Percentiles rank a stretch among this genome's conserved stretches.
Conservation (phyloP, 2,329 filamentous ascomycete species). For the Paramyrothecium roridum region DNA sequence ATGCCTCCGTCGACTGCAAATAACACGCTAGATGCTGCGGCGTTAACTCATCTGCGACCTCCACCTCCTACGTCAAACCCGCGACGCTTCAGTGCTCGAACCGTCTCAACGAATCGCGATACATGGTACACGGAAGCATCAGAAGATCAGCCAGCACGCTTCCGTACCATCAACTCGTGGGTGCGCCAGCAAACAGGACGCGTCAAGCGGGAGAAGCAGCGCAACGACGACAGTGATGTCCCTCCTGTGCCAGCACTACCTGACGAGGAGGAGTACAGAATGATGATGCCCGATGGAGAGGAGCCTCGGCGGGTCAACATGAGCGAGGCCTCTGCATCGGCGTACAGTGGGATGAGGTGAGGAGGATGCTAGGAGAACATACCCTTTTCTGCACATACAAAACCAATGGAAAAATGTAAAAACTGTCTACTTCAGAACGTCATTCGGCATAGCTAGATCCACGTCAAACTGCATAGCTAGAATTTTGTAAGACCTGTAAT, state of each 20-base stretch:
- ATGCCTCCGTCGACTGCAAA: conserved; percentile 29
- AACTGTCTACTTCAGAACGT: background rate
- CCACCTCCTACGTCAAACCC: conserved; percentile 10
- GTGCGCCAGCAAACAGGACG: conserved; percentile 61
- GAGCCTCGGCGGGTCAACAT: conserved; percentile 38
- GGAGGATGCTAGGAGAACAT: background rate
- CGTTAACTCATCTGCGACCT: conserved; percentile 6
- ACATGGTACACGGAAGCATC: conserved; percentile 51
- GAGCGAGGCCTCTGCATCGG: conserved; percentile 7
- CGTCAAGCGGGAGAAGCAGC: conserved; percentile 43
- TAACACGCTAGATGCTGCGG: conserved; percentile 4
- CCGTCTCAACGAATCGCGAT: conserved; percentile 31
- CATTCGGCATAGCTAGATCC: background rate
- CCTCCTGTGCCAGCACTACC: conserved; percentile 40
- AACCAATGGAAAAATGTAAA: background rate
- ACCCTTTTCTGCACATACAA: background rate
- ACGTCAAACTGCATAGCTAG: background rate
- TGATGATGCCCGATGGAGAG: conserved; percentile 51
- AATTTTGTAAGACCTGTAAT: background rate
- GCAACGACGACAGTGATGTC: conserved; percentile 22
- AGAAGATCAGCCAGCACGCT: conserved; percentile 52
- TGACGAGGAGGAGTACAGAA: conserved; percentile 41
- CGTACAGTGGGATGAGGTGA: conserved; percentile 7
- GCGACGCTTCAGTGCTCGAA: background rate
- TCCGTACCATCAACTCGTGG: conserved; percentile 60